Evolutionary conservation across 306 rosid genomes (phyloP).

Genomic region (Senna tora): DNA sequence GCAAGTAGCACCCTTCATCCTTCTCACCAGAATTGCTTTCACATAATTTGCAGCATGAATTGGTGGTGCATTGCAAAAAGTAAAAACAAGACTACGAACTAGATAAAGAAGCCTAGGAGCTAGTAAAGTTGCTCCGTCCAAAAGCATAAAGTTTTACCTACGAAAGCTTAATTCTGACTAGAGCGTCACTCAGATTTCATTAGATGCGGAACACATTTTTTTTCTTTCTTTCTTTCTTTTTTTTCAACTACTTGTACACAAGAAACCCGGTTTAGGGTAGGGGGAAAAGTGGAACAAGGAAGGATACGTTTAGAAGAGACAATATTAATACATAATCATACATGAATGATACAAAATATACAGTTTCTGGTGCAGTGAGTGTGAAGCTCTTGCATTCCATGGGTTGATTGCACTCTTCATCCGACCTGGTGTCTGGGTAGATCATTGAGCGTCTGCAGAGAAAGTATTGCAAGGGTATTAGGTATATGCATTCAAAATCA

Average conservation of each 20-base stretch:
- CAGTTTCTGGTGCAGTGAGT: slow-evolving; percentile 40
- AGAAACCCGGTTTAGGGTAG: slow-evolving; percentile 30
- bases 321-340: slow-evolving; percentile 43
- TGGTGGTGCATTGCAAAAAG: no score
- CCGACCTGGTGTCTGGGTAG: slow-evolving; percentile 36
- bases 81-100: no score
- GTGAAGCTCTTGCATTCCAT: slow-evolving; percentile 37
- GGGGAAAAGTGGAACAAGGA: slow-evolving; percentile 15
- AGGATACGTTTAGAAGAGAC: slow-evolving; percentile 38
- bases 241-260: slow-evolving; percentile 36
- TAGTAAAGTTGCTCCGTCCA: not conserved
- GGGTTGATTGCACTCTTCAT: slow-evolving; percentile 31
- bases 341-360: slow-evolving; percentile 50
- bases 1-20: not conserved
- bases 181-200: slow-evolving; percentile 12
- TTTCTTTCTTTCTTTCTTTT: not conserved
- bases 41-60: not conserved
- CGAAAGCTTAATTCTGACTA: not conserved
- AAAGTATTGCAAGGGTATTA: slow-evolving; percentile 40
- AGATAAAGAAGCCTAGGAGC: not conserved
- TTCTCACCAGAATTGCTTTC: not conserved
- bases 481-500: slow-evolving; percentile 33
- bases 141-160: not conserved
- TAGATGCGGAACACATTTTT: not conserved
- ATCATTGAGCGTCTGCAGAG: slow-evolving; percentile 32